Evolutionary conservation across 345 rosid species (phyloP).

Genomic region (Eucalyptus sp.): DNA sequence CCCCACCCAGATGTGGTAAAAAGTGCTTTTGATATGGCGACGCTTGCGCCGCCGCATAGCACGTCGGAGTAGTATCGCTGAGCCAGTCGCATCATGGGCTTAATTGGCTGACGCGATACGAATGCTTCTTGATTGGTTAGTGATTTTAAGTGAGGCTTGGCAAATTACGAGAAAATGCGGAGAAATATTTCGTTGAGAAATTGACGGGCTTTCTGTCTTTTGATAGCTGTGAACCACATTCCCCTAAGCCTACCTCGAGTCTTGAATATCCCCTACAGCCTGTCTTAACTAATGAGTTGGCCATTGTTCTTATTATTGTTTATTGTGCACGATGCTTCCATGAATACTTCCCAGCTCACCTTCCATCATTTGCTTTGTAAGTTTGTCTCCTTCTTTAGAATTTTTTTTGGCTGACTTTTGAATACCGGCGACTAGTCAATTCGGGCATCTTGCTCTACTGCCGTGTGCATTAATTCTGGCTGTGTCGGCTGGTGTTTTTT

Average conservation of each 20-base stretch:
- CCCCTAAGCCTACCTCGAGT: constrained; percentile 6
- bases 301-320: neutral
- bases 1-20: neutral
- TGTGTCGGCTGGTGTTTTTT: neutral
- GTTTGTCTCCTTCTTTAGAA: neutral
- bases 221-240: constrained; percentile 38
- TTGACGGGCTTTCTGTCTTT: neutral
- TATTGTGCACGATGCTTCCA: neutral
- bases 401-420: neutral
- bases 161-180: neutral
- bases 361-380: neutral
- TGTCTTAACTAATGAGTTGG: neutral
- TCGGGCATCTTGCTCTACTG: neutral
- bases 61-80: neutral
- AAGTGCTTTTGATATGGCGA: neutral
- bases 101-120: neutral
- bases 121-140: neutral
- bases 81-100: neutral
- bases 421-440: neutral
- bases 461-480: neutral
- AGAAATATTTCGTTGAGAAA: neutral
- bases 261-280: constrained; percentile 7
- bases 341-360: neutral
- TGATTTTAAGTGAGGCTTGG: neutral
- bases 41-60: neutral